Percentiles rank a stretch among this genome's conserved stretches.
phyloP scores from a whole-genome alignment of 148 eudicot genomes.

The Dysphania ambrosioides region DNA sequence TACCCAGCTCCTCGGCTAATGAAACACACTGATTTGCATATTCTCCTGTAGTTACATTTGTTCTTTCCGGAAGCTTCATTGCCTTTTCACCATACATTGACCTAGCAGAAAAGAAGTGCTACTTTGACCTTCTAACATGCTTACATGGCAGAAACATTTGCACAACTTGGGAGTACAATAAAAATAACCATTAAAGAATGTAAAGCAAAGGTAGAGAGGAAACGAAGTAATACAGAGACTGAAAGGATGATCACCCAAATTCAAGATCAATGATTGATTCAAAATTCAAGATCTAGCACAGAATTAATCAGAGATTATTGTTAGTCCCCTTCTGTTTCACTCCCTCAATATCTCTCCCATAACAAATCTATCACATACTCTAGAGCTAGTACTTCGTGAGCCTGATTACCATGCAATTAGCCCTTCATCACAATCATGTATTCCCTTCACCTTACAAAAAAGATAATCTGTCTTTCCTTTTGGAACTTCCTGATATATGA shows the following conservation, averaged over 20 bases:
- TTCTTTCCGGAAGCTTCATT: constrained; percentile 70
- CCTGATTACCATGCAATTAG: too few relatives aligned
- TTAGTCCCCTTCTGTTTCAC: too few relatives aligned
- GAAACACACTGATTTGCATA: constrained; percentile 64
- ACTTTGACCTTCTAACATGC: background rate
- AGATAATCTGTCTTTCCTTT: too few relatives aligned
- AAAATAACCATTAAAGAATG: background rate
- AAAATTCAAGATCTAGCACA: too few relatives aligned
- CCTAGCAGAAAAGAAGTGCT: constrained; percentile 36
- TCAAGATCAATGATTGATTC: background rate
- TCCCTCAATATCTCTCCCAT: too few relatives aligned
- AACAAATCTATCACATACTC: too few relatives aligned
- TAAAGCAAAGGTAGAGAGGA: background rate
- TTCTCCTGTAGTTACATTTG: constrained; percentile 64
- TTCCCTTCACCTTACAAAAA: too few relatives aligned
- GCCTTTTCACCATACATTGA: constrained; percentile 73
- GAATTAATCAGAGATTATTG: too few relatives aligned
- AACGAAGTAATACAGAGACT: background rate
- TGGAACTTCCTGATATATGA: too few relatives aligned
- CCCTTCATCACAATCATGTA: too few relatives aligned
- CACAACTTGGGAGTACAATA: background rate
- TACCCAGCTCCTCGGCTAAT: constrained; percentile 63
- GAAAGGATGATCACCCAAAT: too few relatives aligned
- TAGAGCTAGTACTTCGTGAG: too few relatives aligned
- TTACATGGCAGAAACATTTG: background rate